Evolutionary conservation across 371 early-diverging fungal species (phyloP), one percentile per base, ranked within the genome.

Genomic region (Mortierella sp.): DNA sequence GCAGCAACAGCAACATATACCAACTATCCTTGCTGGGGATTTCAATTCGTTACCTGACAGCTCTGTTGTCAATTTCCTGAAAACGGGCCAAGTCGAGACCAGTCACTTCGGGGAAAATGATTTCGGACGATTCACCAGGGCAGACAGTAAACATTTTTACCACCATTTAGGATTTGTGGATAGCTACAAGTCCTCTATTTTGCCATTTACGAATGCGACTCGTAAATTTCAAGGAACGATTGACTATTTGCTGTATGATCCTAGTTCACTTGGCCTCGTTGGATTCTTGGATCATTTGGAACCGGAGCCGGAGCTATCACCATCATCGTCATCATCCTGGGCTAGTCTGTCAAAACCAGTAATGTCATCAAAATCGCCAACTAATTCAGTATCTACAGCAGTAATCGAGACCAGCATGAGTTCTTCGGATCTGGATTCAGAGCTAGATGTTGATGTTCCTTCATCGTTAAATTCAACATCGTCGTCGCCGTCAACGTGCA

Each of bases 11-110:
- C 61, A 55, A 26, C 67, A 74, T 20, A 78, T 93, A n/a, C 92
- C 94, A 6, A 86, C 91, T 1, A 73, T 97, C 20, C 83, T 97
- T 9, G 93, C 94, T 64, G 99, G 99, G n/a, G 99, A 99, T 85
- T 97, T 98, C 83, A 99, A 99, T 85, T 97, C 98, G 14, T 85
- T 93, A 2, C 96, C 95, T 5, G 90, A 92, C 54, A 96, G 96
- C 12, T 95, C 95, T 14, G 97, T 99, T 0, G 95, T 95, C 83
- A 93, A 95, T 65, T 95, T 95, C 66, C 83, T 97, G n/a, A 66
- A 87, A 86, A 51, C 78, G 68, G 20, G 88, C 91, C 70, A 86
- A 86, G 60, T 91, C 87, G 83, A 90, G 88, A 67, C 97, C 93
- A 79, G 78, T 73, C 47, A 97, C 95, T 85, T 93, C 96, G 89